Base-by-base conservation (phyloP, 305 asterid genomes). In the Fraxinus xanthoxyloides region DNA sequence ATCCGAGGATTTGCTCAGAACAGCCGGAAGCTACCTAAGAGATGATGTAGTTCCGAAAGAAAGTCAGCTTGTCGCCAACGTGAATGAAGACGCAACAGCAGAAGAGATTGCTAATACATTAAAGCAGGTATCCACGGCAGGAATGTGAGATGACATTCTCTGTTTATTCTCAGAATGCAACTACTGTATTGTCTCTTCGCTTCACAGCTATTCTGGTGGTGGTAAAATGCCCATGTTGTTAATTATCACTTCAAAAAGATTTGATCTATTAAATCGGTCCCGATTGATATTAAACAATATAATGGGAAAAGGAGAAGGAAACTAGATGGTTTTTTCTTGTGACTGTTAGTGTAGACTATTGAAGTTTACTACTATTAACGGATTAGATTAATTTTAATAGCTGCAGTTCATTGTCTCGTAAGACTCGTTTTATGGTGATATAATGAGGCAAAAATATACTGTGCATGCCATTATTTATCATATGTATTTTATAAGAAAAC, bases 11-110 rank as follows among this genome's bases (percentile, higher is more conserved):
- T 77, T 92, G 82, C 88, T 93, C 17, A 82, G 98, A 86, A 89
- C 92, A 9, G 10, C 91, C 0, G 98, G 97, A 40, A 91, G 97
- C 86, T 94, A 90, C 85, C 86, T 78, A 2, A 90, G 91, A 83
- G 98, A 93, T 2, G 98, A 94, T 35, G 79, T 92, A 13, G 95
- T 93, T 70, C 98, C 97, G 0, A 78, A 80, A 26, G 95, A 92
- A 51, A 92, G 92, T 84, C 95, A 93, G 0, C 85, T 87, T 19
- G 75, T 94, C 17, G 84, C 91, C 77, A 83, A 84, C 51, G 59
- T 84, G 4, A 84, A 80, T 2, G 90, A 83, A 67, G 86, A 81
- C 2, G 93, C 91, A 17, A 86, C 83, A 80, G 86, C 92, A 0
- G 93, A 93, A 43, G 91, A 89, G 78, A 88, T 93, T 56, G 88